Percentiles rank a stretch among this genome's conserved stretches.
Evolutionary conservation across 805 yeast genomes (phyloP).

Genomic region (Starmerella cellae): DNA sequence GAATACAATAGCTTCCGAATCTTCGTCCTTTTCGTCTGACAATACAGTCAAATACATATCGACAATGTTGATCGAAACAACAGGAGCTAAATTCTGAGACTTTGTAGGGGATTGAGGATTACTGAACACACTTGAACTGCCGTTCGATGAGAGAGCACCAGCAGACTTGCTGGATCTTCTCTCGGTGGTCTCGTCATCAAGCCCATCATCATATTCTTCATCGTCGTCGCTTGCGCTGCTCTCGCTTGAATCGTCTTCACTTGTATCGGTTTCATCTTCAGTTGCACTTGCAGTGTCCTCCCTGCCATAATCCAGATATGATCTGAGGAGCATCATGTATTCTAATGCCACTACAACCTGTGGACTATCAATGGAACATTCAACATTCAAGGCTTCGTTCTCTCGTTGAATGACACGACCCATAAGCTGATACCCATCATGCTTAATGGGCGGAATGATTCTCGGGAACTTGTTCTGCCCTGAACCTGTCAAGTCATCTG

Average conservation of each 20-base stretch:
- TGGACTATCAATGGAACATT: constrained; percentile 57
- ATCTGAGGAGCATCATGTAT: constrained; percentile 62
- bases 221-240: constrained; percentile 4
- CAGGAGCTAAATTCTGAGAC: constrained; percentile 1
- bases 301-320: constrained; percentile 42
- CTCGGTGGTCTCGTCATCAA: constrained; percentile 5
- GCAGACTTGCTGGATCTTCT: background rate
- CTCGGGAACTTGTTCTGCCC: constrained; percentile 62
- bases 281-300: background rate
- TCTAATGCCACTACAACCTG: constrained; percentile 72
- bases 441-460: constrained; percentile 57
- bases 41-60: constrained; percentile 66
- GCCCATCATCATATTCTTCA: constrained; percentile 14
- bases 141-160: background rate
- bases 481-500: constrained; percentile 54
- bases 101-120: background rate
- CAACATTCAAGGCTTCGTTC: constrained; percentile 12
- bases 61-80: constrained; percentile 42
- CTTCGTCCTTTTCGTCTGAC: constrained; percentile 57
- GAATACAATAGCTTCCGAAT: constrained; percentile 82
- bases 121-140: background rate
- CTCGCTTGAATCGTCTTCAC: background rate
- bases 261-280: background rate
- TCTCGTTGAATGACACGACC: constrained; percentile 30
- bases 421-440: constrained; percentile 58